Evolutionary conservation across 352 stramenopile genomes (phyloP).

Genomic region (Phytophthora europaea): DNA sequence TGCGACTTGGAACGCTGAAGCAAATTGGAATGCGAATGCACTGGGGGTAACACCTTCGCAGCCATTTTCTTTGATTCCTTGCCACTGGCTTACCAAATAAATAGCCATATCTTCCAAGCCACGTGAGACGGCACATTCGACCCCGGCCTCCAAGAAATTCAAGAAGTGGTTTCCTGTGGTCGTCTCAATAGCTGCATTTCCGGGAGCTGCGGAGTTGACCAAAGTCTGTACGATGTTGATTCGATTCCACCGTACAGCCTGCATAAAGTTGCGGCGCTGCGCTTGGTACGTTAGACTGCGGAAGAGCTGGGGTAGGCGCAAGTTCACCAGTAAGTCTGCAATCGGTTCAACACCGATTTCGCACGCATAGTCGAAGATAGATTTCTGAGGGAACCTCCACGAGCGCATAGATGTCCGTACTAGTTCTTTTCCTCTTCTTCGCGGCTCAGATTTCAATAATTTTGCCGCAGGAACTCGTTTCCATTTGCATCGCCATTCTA

Average conservation of each 20-base stretch:
- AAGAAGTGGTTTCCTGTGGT: conserved; percentile 50
- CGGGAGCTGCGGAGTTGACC: conserved; percentile 27
- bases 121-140: conserved; percentile 67
- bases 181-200: conserved; percentile 18
- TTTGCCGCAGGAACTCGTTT: conserved; percentile 19
- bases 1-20: conserved; percentile 65
- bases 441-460: conserved; percentile 22
- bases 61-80: conserved; percentile 54
- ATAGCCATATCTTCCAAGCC: conserved; percentile 76
- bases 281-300: conserved; percentile 48
- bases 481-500: conserved; percentile 39
- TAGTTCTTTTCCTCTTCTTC: conserved; percentile 28
- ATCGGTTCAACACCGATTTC: conserved; percentile 43
- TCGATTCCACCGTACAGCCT: conserved; percentile 70
- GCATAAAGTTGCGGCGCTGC: conserved; percentile 66
- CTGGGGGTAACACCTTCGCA: conserved; percentile 36
- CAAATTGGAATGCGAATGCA: conserved; percentile 79
- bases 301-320: conserved; percentile 45
- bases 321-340: conserved; percentile 38
- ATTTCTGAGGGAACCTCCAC: conserved; percentile 53
- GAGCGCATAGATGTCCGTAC: conserved; percentile 43
- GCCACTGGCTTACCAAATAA: conserved; percentile 61
- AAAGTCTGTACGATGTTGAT: conserved; percentile 59
- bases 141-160: conserved; percentile 67
- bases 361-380: conserved; percentile 52